Conservation (phyloP, 352 stramenopile species). For the Aphanomyces invadans region DNA sequence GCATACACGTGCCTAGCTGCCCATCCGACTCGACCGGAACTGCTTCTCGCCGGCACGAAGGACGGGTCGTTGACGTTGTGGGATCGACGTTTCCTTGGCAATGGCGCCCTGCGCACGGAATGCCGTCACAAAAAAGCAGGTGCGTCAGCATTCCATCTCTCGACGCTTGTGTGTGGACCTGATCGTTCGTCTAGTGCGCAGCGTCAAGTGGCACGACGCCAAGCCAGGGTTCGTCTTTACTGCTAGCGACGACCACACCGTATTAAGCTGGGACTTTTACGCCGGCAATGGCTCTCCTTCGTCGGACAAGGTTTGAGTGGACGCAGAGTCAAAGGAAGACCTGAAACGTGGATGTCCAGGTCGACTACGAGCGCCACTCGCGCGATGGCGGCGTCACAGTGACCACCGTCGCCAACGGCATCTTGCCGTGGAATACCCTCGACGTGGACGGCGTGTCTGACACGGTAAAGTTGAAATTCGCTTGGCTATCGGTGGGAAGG, state of each 20-base stretch:
- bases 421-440: conserved; percentile 56
- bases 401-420: conserved; percentile 32
- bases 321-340: no score
- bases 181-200: conserved; percentile 34
- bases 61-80: conserved; percentile 63
- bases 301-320: conserved; percentile 21
- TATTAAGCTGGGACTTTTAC: conserved; percentile 72
- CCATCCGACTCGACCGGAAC: conserved; percentile 65
- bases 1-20: conserved; percentile 53
- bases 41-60: conserved; percentile 60
- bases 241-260: conserved; percentile 46
- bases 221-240: conserved; percentile 63
- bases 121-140: conserved; percentile 51
- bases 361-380: conserved; percentile 48
- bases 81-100: conserved; percentile 56
- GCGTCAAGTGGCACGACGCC: conserved; percentile 55
- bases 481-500: no score
- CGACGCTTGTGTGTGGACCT: background rate
- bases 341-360: conserved; percentile 2
- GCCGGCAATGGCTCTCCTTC: background rate
- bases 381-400: conserved; percentile 32
- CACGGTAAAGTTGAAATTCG: conserved; percentile 31
- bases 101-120: conserved; percentile 56
- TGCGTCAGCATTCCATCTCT: no score
- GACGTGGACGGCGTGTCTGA: conserved; percentile 65